Evolutionary conservation across 768 basidiomycete genomes (phyloP).

Genomic region (Podaxis sp.): DNA sequence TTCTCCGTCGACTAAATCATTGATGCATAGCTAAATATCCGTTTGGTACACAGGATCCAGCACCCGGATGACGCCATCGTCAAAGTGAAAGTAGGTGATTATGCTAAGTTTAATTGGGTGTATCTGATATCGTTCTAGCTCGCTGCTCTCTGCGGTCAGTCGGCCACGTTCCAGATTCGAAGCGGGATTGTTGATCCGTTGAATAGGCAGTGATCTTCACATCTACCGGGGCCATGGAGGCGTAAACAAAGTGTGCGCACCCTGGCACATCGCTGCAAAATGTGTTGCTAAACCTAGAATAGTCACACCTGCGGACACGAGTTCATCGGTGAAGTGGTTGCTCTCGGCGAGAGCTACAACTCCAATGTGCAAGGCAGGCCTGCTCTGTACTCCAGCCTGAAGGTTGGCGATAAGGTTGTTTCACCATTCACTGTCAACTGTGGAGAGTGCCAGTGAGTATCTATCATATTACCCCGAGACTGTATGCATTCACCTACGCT

Average conservation of each 20-base stretch:
- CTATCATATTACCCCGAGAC: neutral
- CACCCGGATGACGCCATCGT: slow-evolving; percentile 79
- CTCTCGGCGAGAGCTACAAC: slow-evolving; percentile 59
- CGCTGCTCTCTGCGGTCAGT: slow-evolving; percentile 58
- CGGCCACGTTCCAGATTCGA: neutral
- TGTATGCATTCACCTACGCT: neutral
- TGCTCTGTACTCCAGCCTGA: slow-evolving; percentile 58
- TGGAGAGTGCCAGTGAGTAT: slow-evolving; percentile 77
- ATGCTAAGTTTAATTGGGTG: neutral
- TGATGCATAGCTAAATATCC: too few species aligned
- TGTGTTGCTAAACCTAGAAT: neutral
- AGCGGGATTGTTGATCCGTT: neutral
- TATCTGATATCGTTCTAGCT: slow-evolving; percentile 36
- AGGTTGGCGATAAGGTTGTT: slow-evolving; percentile 73
- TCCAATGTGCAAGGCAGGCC: slow-evolving; percentile 47
- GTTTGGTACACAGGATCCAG: slow-evolving; percentile 44
- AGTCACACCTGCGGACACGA: slow-evolving; percentile 77
- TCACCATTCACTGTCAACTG: slow-evolving; percentile 82
- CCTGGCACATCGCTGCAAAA: neutral
- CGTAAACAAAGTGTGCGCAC: slow-evolving; percentile 48
- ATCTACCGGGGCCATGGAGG: slow-evolving; percentile 65
- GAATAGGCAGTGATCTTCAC: slow-evolving; percentile 66
- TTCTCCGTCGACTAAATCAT: slow-evolving; percentile 1
- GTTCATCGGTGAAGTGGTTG: slow-evolving; percentile 70
- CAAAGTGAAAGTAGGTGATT: slow-evolving; percentile 56